Evolutionary conservation across 2,329 filamentous ascomycete genomes (phyloP).

Genomic region (Paraphoma chrysanthemicola): DNA sequence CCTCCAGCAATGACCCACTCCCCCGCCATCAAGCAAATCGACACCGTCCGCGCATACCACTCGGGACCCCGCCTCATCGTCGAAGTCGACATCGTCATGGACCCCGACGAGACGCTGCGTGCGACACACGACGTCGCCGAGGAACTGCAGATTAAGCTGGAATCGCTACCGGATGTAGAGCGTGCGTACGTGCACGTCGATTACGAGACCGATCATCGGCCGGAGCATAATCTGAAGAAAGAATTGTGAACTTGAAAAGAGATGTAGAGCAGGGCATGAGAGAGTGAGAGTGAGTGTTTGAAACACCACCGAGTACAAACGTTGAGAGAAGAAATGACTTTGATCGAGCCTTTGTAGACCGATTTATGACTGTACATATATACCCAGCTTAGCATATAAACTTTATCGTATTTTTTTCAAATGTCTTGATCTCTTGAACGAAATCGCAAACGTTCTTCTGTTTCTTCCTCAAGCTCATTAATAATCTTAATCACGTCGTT

Average conservation of each 20-base stretch:
- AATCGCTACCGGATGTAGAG: constrained; percentile 90
- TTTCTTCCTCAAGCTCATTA: too few relatives aligned
- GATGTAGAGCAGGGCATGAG: too few relatives aligned
- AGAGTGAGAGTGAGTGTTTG: too few relatives aligned
- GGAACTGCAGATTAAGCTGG: constrained; percentile 90
- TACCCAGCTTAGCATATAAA: too few relatives aligned
- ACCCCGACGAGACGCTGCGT: constrained; percentile 72
- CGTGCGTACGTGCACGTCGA: constrained; percentile 96
- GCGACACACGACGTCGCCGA: constrained; percentile 93
- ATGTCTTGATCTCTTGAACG: too few relatives aligned
- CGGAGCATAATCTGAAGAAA: constrained; percentile 77
- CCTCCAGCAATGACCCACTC: constrained; percentile 79
- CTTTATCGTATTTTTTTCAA: too few relatives aligned
- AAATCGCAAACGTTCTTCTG: too few relatives aligned
- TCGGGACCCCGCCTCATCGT: constrained; percentile 87
- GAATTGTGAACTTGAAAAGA: constrained; percentile 54
- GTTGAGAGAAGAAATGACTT: too few relatives aligned
- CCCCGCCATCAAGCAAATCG: constrained; percentile 78
- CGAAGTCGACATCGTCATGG: constrained; percentile 97
- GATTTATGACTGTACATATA: too few relatives aligned
- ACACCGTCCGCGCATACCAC: constrained; percentile 95
- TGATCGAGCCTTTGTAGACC: too few relatives aligned
- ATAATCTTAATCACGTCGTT: too few relatives aligned
- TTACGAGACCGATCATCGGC: constrained; percentile 94
- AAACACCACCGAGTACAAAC: too few relatives aligned